Conservation (phyloP, 495 filamentous ascomycete genomes). For the Aspergillus wentii region DNA sequence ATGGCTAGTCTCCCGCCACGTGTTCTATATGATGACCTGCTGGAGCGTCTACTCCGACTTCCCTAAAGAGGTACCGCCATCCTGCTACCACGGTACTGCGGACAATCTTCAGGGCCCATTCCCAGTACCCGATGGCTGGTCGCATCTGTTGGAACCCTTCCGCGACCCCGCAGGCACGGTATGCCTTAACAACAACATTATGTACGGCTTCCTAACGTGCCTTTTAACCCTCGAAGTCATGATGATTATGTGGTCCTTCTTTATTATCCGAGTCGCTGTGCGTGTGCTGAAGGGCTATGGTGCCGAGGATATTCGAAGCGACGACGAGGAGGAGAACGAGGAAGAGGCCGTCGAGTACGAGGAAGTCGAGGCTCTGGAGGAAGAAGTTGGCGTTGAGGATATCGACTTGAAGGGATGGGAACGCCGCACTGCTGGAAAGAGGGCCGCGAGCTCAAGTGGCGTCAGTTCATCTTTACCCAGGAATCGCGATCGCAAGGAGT, state of each 20-base stretch:
- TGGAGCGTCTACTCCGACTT: constrained; percentile 63
- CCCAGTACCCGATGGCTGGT: constrained; percentile 45
- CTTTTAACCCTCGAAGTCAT: constrained; percentile 69
- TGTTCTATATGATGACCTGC: constrained; percentile 61
- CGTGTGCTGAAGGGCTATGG: constrained; percentile 61
- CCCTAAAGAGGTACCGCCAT: constrained; percentile 47
- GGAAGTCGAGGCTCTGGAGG: not conserved
- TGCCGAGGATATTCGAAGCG: constrained; percentile 74
- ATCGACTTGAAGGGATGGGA: not conserved
- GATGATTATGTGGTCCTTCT: constrained; percentile 70
- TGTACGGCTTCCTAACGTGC: constrained; percentile 59
- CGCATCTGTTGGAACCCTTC: constrained; percentile 60
- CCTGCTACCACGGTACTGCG: constrained; percentile 54
- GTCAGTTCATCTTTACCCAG: constrained; percentile 44
- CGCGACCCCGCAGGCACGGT: constrained; percentile 54
- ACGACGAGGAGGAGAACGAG: constrained; percentile 59
- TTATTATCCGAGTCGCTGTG: constrained; percentile 68
- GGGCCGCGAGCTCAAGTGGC: constrained; percentile 1
- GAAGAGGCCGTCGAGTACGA: too few species aligned
- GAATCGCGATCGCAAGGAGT: constrained; percentile 59
- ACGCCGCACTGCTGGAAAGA: not conserved
- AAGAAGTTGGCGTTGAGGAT: constrained; percentile 1
- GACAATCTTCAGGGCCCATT: constrained; percentile 37
- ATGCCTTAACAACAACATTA: constrained; percentile 60
- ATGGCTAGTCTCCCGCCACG: constrained; percentile 71